phyloP scores from a whole-genome alignment of 2,329 filamentous ascomycete species.

The Colletotrichum gloeosporioides region DNA sequence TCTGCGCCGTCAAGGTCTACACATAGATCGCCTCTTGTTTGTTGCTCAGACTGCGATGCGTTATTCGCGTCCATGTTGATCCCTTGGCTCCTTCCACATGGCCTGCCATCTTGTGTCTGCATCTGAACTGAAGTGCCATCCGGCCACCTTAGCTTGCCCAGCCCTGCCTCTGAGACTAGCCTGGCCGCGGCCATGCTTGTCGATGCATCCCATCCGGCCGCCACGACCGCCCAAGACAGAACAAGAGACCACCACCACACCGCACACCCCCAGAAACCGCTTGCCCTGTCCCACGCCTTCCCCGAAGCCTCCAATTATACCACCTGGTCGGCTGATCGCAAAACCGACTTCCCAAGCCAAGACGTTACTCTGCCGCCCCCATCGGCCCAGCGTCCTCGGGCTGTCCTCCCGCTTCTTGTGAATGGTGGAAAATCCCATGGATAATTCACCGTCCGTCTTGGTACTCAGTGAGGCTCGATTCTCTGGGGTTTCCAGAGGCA shows the following conservation, averaged over 20 bases:
- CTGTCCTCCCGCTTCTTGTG: constrained; percentile 2
- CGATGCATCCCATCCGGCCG: constrained; percentile 7
- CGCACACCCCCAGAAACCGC: constrained; percentile 2
- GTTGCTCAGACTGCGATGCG: neutral
- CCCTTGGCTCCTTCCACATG: neutral
- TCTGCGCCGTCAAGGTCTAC: neutral
- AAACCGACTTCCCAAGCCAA: neutral
- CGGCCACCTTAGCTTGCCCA: neutral
- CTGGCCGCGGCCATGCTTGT: neutral
- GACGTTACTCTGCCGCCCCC: constrained; percentile 14
- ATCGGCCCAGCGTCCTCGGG: constrained; percentile 4
- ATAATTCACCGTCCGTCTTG: constrained; percentile 24
- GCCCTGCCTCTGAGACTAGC: neutral
- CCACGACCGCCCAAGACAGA: neutral
- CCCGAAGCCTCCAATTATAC: constrained; percentile 14
- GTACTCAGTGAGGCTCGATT: constrained; percentile 22
- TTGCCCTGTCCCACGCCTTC: neutral
- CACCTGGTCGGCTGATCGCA: constrained; percentile 11
- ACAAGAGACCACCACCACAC: neutral
- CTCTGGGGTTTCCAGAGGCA: neutral
- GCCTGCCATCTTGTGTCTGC: neutral
- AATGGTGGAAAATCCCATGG: constrained; percentile 25
- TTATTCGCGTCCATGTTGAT: neutral
- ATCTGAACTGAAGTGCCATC: neutral
- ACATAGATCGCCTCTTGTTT: neutral